Base-by-base conservation (phyloP, 352 stramenopile species). In the Globisporangium paroecandrum region DNA sequence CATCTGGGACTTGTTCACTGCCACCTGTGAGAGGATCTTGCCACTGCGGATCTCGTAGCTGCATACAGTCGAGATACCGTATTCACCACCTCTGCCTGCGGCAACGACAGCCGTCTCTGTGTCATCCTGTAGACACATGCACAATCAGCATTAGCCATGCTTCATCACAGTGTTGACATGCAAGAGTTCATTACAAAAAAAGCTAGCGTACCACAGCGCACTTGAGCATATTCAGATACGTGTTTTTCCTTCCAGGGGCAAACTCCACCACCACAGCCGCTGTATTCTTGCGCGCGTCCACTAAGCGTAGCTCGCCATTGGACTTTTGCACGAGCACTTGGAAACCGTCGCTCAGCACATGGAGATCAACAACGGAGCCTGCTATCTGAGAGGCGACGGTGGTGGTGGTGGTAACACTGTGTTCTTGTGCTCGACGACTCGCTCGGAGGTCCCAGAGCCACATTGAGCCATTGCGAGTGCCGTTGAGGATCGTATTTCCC, bases 381-480 rank as follows among this genome's bases (percentile, higher is more conserved):
- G 49, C 49, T 29, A 10, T 3, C 49, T 56, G 49, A 56, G 49
- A 56, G n/a, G 78, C 66, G 0, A 75, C 54, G 58, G 78, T 46
- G 29, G 77, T 65, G 8, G 54, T 67, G 36, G 34, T 10, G 9
- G 27, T 29, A 34, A 58, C 13, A n/a, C 25, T 12, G 20, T 64
- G 38, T 34, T 77, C 71, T 7, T 72, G 61, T 0, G 62, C 62
- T 1, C 71, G 71, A 8, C 68, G 47, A 24, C 34, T 57, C 4
- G 69, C 49, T 38, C 80, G 80, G 22, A 83, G 57, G 47, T 89
- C 80, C 80, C 80, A 89, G 7, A 82, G 70, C 80, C 80, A 89
- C 20, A 73, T 73, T 1, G 65, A 72, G 2, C 80, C 80, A 27
- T 66, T 78, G 22, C 78, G 79, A 13, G 78, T 82, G 25, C 80